phyloP scores from a whole-genome alignment of 2,329 filamentous ascomycete species.

The Claviceps cyperi region DNA sequence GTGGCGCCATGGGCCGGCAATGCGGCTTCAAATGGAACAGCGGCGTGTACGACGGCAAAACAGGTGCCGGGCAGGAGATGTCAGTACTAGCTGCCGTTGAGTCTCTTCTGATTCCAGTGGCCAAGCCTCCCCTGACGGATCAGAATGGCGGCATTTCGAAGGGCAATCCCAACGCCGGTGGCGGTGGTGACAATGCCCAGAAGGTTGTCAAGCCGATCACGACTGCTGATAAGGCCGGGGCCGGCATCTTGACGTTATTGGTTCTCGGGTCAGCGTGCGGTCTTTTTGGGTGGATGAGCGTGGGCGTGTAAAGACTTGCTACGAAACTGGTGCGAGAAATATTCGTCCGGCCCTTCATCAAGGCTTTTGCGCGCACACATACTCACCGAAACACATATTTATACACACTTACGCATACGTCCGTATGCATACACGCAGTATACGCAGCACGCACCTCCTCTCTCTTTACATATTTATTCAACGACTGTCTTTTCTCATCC shows the following conservation, averaged over 20 bases:
- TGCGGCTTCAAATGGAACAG: slow-evolving; percentile 43
- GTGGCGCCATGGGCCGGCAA: slow-evolving; percentile 29
- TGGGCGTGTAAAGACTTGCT: slow-evolving; percentile 15
- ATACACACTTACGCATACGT: too few relatives aligned
- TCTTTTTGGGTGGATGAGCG: slow-evolving; percentile 35
- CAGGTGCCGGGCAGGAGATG: slow-evolving; percentile 46
- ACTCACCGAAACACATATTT: too few relatives aligned
- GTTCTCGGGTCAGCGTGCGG: slow-evolving; percentile 25
- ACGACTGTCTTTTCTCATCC: too few relatives aligned
- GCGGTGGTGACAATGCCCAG: slow-evolving; percentile 21
- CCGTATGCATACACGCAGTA: too few relatives aligned
- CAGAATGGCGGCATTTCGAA: slow-evolving; percentile 36
- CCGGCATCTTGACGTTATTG: slow-evolving; percentile 32
- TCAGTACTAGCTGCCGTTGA: slow-evolving; percentile 41
- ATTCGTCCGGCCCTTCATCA: too few relatives aligned
- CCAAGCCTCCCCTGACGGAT: slow-evolving; percentile 28
- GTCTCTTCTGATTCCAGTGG: slow-evolving; percentile 31
- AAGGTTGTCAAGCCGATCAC: slow-evolving; percentile 22
- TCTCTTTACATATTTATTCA: too few relatives aligned
- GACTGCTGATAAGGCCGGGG: slow-evolving; percentile 31
- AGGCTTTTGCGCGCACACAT: too few relatives aligned
- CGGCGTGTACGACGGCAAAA: slow-evolving; percentile 36
- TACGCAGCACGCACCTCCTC: too few relatives aligned
- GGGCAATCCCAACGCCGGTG: slow-evolving; percentile 29
- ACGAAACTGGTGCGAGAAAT: too few relatives aligned